Base-by-base conservation (phyloP, 768 basidiomycete species). In the Trametes meyenii region DNA sequence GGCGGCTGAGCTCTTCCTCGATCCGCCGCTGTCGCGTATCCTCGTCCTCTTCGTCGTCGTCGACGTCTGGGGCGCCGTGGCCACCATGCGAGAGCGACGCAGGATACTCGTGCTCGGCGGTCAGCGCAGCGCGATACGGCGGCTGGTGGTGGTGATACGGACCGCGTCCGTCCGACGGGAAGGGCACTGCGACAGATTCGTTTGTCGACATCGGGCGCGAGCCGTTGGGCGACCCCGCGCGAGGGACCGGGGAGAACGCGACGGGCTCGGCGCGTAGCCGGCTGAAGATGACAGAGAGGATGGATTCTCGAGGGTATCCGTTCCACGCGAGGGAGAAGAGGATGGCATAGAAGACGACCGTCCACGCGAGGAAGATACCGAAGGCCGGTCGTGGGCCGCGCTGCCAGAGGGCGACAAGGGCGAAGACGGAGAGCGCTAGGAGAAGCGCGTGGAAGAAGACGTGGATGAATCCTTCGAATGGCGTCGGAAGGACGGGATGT, bases 1-100 rank as follows among this genome's bases (percentile, higher is more conserved):
- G 83, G 66, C 90, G 79, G 40, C 80, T 85, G 82, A 94, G 90
- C 73, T 93, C 91, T 59, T 88, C 86, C 70, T 93, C 92, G 36
- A 92, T 91, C 66, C 84, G 79, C 61, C 85, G 80, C 71, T 92
- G 90, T 61, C 86, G 79, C 13, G 85, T 81, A 50, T 88, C 85
- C 64, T 92, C 90, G 65, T 92, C 90, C 57, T 88, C 77, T 49
- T 90, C 88, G 33, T 88, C 86, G 19, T 90, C 87, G 11, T 84
- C 79, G 42, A 73, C 72, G 55, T 86, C 87, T 17, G 33, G 26
- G 26, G 17, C 77, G 62, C 80, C 78, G 46, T 80, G 82, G n/a
- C 73, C 76, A 19, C 73, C 76, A 19, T 76, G 68, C 14, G 68
- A 66, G 72, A 60, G 76, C 76, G 50, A 73, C 63, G 58, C 73